These are phyloP conservation scores for Akanthomyces muscarius DNA, from an alignment of 2,329 filamentous ascomycete species.

Conservation along the genomic window DNA sequence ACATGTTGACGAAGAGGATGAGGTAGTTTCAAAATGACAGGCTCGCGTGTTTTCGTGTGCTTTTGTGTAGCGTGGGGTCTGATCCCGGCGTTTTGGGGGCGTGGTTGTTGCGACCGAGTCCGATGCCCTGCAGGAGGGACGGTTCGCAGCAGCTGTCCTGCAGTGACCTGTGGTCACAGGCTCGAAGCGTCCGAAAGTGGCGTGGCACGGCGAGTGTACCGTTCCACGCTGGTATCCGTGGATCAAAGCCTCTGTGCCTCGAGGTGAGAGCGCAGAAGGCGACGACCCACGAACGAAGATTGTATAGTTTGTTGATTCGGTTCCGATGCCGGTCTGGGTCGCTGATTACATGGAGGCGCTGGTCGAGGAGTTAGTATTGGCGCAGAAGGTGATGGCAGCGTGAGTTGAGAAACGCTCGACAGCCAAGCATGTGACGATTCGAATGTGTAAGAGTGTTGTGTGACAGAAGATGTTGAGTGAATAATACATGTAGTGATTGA, in stretches of 20 bases:
- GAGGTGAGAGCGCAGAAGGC: slow-evolving; percentile 24
- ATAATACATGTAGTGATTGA: neutral
- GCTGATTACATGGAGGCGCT: slow-evolving; percentile 16
- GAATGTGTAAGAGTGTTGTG: neutral
- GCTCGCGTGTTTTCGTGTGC: neutral
- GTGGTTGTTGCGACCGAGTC: slow-evolving; percentile 6
- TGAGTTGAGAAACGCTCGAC: neutral
- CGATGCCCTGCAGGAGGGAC: slow-evolving; percentile 24
- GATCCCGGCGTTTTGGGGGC: slow-evolving; percentile 16
- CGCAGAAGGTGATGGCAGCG: neutral
- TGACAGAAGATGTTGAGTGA: slow-evolving; percentile 5
- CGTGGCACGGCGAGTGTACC: slow-evolving; percentile 40
- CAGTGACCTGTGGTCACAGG: slow-evolving; percentile 21
- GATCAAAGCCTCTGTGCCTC: slow-evolving; percentile 28
- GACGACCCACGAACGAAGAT: slow-evolving; percentile 23
- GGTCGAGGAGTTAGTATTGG: neutral
- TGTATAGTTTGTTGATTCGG: neutral
- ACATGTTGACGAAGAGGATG: slow-evolving; percentile 50
- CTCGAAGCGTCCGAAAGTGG: slow-evolving; percentile 23
- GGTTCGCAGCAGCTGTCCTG: slow-evolving; percentile 21
- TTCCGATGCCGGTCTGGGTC: neutral
- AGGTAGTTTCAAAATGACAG: slow-evolving; percentile 14
- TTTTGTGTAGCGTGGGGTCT: slow-evolving; percentile 17
- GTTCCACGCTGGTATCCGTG: slow-evolving; percentile 32
- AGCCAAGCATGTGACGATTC: neutral